Conservation (phyloP, 2,329 filamentous ascomycete genomes). For the Corniculantispora saksenae region DNA sequence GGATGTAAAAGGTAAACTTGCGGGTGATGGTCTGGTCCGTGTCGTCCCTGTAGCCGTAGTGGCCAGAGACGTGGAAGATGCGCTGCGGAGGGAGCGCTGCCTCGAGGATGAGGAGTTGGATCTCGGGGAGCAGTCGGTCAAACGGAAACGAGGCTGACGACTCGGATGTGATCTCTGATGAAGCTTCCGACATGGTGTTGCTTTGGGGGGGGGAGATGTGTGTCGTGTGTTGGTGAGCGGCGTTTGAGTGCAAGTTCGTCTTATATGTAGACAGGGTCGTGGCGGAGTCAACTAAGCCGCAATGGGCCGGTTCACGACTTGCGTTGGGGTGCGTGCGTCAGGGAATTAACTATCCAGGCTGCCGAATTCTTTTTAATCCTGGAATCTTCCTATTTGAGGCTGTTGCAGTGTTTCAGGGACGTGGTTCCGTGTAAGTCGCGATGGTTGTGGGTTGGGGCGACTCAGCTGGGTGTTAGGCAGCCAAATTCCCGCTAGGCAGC, state of each 20-base stretch:
- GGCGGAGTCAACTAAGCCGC: not conserved
- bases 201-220: too few relatives aligned
- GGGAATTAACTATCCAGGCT: not conserved
- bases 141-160: not conserved
- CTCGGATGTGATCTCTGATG: not conserved
- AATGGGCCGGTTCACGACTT: not conserved
- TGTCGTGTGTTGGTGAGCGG: too few relatives aligned
- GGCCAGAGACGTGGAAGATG: conserved; percentile 8
- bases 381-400: not conserved
- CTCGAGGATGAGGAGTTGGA: not conserved
- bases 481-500: not conserved
- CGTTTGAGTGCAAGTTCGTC: too few relatives aligned
- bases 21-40: not conserved
- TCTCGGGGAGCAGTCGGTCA: not conserved
- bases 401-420: not conserved
- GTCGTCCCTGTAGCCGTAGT: not conserved
- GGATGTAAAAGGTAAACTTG: not conserved
- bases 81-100: not conserved
- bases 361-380: not conserved
- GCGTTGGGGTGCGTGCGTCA: not conserved
- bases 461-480: not conserved
- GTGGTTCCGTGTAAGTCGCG: not conserved
- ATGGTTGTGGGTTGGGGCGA: too few relatives aligned
- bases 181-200: not conserved
- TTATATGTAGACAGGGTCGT: not conserved